phyloP scores from a whole-genome alignment of 106 monocot genomes.

The Allium cepa region DNA sequence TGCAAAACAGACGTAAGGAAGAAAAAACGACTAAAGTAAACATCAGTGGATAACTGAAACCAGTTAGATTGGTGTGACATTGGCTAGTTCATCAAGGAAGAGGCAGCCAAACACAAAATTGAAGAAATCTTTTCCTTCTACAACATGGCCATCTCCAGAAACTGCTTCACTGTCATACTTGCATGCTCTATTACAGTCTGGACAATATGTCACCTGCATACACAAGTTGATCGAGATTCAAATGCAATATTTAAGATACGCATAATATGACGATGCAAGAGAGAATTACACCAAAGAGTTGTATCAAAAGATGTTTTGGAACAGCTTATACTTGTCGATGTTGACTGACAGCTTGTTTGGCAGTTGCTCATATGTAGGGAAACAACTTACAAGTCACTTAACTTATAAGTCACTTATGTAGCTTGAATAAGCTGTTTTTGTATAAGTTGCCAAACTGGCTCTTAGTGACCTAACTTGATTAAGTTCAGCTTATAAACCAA shows the following conservation, averaged over 20 bases:
- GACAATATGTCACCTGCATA: conserved; percentile 73
- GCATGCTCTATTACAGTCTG: conserved; percentile 71
- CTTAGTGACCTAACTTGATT: too few species aligned
- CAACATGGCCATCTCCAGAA: conserved; percentile 15
- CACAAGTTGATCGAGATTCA: too few species aligned
- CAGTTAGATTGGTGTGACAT: conserved; percentile 56
- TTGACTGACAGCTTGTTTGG: not conserved
- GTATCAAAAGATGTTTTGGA: too few species aligned
- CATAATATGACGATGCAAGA: not conserved
- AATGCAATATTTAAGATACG: too few species aligned
- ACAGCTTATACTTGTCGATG: too few species aligned
- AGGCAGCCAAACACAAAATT: conserved; percentile 86
- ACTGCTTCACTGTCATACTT: conserved; percentile 66
- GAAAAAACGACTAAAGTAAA: too few species aligned
- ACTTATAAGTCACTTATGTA: not conserved
- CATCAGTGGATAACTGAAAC: too few species aligned
- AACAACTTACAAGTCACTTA: not conserved
- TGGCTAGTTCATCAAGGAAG: conserved; percentile 56
- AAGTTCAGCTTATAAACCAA: not conserved
- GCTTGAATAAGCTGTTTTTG: not conserved
- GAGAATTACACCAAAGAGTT: not conserved
- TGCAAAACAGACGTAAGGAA: too few species aligned
- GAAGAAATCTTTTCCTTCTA: conserved; percentile 60
- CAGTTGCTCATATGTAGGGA: not conserved
- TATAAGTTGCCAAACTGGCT: too few species aligned